These are phyloP conservation scores for Marchantia paleacea DNA, from an alignment of 225 moss, liverwort and hornwort genomes.

Conservation along the genomic window DNA sequence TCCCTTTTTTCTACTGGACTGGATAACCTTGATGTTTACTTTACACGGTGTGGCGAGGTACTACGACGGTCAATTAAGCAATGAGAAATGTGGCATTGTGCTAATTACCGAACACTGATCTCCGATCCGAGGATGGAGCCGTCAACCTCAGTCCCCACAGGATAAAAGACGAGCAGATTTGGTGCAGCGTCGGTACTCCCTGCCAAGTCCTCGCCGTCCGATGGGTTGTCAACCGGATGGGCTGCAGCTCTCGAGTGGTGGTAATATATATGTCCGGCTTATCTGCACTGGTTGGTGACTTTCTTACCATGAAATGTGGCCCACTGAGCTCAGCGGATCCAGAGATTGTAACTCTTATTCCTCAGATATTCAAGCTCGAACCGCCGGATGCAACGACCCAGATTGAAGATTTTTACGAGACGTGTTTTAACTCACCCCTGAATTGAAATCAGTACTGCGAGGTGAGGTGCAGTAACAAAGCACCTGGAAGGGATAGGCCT, in stretches of 20 bases:
- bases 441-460: not conserved
- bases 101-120: not conserved
- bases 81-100: not conserved
- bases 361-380: not conserved
- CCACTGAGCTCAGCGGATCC: too few species aligned
- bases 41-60: not conserved
- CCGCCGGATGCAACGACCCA: not conserved
- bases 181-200: too few species aligned
- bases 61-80: not conserved
- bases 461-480: not conserved
- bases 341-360: too few species aligned
- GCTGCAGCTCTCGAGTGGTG: not conserved
- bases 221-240: not conserved
- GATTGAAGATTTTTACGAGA: not conserved
- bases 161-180: too few species aligned
- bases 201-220: not conserved
- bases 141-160: not conserved
- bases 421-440: not conserved
- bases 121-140: not conserved
- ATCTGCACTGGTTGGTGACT: not conserved
- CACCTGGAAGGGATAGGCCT: constrained; percentile 16
- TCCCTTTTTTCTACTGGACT: not conserved
- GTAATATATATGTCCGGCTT: not conserved
- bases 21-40: not conserved
- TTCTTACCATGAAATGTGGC: not conserved